phyloP scores from a whole-genome alignment of 2,329 filamentous ascomycete species.

The Cladosporium colombiae region DNA sequence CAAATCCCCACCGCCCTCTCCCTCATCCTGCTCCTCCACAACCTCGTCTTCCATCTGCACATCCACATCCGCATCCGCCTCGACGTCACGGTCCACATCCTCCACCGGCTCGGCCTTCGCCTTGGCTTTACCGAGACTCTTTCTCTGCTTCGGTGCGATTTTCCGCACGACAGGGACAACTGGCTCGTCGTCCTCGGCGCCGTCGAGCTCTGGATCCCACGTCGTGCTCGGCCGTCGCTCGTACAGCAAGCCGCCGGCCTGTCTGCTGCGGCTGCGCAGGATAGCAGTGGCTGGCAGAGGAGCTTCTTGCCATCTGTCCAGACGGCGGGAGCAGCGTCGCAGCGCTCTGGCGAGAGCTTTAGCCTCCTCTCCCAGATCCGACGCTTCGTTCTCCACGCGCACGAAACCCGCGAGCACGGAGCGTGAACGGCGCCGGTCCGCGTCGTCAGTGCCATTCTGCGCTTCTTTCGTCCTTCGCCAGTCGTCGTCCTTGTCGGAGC shows the following conservation, averaged over 20 bases:
- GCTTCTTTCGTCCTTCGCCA: conserved; percentile 26
- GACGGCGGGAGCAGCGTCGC: conserved; percentile 61
- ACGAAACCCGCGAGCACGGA: conserved; percentile 55
- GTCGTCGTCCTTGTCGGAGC: conserved; percentile 40
- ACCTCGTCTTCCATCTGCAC: conserved; percentile 22
- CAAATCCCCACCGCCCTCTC: conserved; percentile 27
- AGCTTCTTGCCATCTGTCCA: conserved; percentile 66
- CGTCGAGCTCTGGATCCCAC: neutral
- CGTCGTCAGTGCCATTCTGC: conserved; percentile 27
- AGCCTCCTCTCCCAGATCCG: conserved; percentile 77
- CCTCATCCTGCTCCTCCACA: conserved; percentile 27
- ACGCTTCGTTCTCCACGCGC: conserved; percentile 60
- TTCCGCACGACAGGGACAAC: neutral
- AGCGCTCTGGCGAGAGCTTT: conserved; percentile 67
- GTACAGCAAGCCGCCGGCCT: conserved; percentile 19
- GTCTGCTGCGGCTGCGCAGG: conserved; percentile 28
- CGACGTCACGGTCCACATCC: conserved; percentile 18
- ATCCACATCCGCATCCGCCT: neutral
- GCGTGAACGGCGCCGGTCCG: conserved; percentile 23
- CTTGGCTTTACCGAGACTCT: conserved; percentile 16
- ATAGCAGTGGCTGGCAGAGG: conserved; percentile 35
- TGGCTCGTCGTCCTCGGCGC: conserved; percentile 8
- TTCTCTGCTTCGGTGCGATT: conserved; percentile 14
- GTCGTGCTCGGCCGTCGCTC: neutral
- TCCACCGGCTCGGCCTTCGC: conserved; percentile 13